Evolutionary conservation across 768 basidiomycete species (phyloP).

Genomic region (Mycena olivaceomarginata): DNA sequence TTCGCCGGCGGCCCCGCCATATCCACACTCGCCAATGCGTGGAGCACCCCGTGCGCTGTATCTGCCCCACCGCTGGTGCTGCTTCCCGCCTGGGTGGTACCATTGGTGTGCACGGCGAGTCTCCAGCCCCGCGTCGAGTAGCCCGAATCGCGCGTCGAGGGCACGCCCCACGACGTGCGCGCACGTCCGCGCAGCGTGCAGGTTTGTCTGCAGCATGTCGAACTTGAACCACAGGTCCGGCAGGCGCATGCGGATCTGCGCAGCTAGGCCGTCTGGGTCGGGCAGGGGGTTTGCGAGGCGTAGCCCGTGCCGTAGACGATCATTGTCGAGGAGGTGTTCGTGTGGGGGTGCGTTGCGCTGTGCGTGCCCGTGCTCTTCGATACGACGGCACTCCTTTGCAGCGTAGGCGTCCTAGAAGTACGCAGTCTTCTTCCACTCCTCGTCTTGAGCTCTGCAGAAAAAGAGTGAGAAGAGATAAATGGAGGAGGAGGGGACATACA

Average conservation of each 20-base stretch:
- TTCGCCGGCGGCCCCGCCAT: slow-evolving; percentile 72
- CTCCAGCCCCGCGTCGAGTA: slow-evolving; percentile 68
- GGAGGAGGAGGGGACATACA: slow-evolving; percentile 51
- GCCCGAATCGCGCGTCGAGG: slow-evolving; percentile 79
- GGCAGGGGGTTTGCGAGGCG: slow-evolving; percentile 35
- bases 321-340: slow-evolving; percentile 44
- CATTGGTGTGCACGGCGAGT: slow-evolving; percentile 55
- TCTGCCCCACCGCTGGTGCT: neutral
- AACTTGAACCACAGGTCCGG: slow-evolving; percentile 73
- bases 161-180: slow-evolving; percentile 72
- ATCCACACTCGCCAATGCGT: slow-evolving; percentile 83
- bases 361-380: slow-evolving; percentile 65
- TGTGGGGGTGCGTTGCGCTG: slow-evolving; percentile 41
- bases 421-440: slow-evolving; percentile 80
- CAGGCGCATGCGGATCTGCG: slow-evolving; percentile 62
- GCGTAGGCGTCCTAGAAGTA: slow-evolving; percentile 77
- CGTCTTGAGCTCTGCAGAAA: slow-evolving; percentile 64
- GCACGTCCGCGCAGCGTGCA: slow-evolving; percentile 71
- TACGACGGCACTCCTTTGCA: slow-evolving; percentile 65
- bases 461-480: neutral
- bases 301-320: slow-evolving; percentile 59
- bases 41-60: slow-evolving; percentile 60
- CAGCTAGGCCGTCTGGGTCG: slow-evolving; percentile 38
- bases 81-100: neutral
- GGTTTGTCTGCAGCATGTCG: slow-evolving; percentile 73